phyloP scores from a whole-genome alignment of 2,329 filamentous ascomycete genomes.

The Xylariaceae sp. region DNA sequence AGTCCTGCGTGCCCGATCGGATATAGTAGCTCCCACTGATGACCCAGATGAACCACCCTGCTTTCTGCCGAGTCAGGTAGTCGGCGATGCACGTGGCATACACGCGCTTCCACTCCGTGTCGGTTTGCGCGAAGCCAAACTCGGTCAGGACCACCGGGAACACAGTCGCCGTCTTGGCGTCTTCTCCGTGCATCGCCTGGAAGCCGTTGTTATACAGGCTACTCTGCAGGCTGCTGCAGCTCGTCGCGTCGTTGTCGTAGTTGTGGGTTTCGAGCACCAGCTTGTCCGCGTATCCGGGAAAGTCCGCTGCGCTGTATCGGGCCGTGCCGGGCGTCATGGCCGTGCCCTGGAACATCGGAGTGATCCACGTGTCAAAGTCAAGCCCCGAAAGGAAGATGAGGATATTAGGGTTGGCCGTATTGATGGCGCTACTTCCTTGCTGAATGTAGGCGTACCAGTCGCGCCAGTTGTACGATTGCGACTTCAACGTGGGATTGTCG shows the following conservation, averaged over 20 bases:
- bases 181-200: slow-evolving; percentile 39
- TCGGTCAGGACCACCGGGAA: slow-evolving; percentile 50
- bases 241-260: slow-evolving; percentile 48
- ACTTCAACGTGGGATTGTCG: slow-evolving; percentile 31
- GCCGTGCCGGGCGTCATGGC: slow-evolving; percentile 43
- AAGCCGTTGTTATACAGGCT: slow-evolving; percentile 49
- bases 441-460: slow-evolving; percentile 49
- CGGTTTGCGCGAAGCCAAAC: slow-evolving; percentile 49
- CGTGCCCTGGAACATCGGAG: slow-evolving; percentile 45
- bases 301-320: slow-evolving; percentile 43
- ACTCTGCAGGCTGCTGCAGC: slow-evolving; percentile 42
- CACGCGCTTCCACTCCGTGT: slow-evolving; percentile 40
- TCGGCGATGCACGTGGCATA: slow-evolving; percentile 49
- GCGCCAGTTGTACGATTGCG: slow-evolving; percentile 49
- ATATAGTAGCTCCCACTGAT: slow-evolving; percentile 55
- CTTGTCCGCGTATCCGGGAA: slow-evolving; percentile 47
- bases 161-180: slow-evolving; percentile 36
- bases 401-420: slow-evolving; percentile 45
- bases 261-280: slow-evolving; percentile 58
- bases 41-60: slow-evolving; percentile 56
- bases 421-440: slow-evolving; percentile 45
- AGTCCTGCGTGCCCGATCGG: slow-evolving; percentile 47
- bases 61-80: slow-evolving; percentile 44
- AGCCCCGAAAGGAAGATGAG: slow-evolving; percentile 51
- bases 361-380: slow-evolving; percentile 51